Evolutionary conservation across 2,329 filamentous ascomycete genomes (phyloP).

Genomic region (Alternaria metachromatica): DNA sequence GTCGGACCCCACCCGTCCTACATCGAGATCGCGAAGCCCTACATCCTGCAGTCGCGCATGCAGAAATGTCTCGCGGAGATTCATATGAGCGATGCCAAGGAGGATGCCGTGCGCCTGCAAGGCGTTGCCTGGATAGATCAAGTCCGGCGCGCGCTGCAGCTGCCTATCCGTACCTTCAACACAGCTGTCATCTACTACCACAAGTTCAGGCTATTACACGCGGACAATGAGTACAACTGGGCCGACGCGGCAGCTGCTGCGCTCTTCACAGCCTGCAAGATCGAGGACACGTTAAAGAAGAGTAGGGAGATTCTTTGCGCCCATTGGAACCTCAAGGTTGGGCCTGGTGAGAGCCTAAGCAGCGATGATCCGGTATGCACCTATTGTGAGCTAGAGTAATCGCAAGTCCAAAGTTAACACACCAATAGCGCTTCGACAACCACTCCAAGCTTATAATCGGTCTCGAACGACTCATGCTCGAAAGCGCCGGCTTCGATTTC

Average conservation of each 20-base stretch:
- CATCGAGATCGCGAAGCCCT: conserved; percentile 73
- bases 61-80: conserved; percentile 73
- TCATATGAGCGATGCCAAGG: conserved; percentile 75
- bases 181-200: conserved; percentile 94
- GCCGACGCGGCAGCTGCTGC: conserved; percentile 85
- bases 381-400: not conserved
- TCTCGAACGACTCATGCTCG: conserved; percentile 89
- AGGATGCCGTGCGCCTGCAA: conserved; percentile 81
- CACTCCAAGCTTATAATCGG: conserved; percentile 83
- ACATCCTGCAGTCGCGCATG: conserved; percentile 81
- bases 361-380: conserved; percentile 78
- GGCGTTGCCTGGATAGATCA: conserved; percentile 90
- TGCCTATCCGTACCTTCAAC: conserved; percentile 90
- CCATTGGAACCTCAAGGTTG: conserved; percentile 81
- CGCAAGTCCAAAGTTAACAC: not conserved
- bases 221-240: conserved; percentile 85
- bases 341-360: conserved; percentile 70
- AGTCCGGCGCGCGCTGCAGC: conserved; percentile 76
- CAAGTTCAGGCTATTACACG: conserved; percentile 85
- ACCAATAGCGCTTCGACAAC: conserved; percentile 75
- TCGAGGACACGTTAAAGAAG: conserved; percentile 97
- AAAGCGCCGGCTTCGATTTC: conserved; percentile 93
- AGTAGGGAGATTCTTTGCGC: conserved; percentile 91
- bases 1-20: conserved; percentile 66
- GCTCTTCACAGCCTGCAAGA: conserved; percentile 93